phyloP scores from a whole-genome alignment of 1,139 yeast species.

The Geotrichum bryndzae region DNA sequence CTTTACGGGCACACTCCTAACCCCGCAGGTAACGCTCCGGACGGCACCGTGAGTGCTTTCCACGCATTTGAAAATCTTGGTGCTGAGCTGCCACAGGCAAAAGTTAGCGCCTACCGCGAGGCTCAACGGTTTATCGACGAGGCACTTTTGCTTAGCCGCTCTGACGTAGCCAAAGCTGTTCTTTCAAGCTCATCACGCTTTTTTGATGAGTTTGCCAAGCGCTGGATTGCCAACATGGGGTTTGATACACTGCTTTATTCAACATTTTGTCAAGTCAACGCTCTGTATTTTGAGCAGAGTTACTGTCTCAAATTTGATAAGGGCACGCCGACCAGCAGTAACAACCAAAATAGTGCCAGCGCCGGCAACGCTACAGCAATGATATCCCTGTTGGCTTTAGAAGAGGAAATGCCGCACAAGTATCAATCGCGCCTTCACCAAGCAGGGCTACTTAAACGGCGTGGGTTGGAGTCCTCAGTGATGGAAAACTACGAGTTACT shows the following conservation, averaged over 20 bases:
- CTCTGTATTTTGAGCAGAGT: slow-evolving; percentile 23
- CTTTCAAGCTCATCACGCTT: slow-evolving; percentile 23
- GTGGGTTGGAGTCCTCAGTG: background rate
- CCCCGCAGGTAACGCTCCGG: background rate
- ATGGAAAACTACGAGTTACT: background rate
- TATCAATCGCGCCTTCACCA: background rate
- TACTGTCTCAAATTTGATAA: slow-evolving; percentile 22
- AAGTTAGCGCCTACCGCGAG: slow-evolving; percentile 6
- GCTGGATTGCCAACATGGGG: slow-evolving; percentile 26
- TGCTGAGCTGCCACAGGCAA: background rate
- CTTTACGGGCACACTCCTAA: background rate
- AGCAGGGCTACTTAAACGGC: background rate
- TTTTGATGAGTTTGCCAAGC: slow-evolving; percentile 27
- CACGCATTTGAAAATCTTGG: background rate
- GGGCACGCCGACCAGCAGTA: background rate
- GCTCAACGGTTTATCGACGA: slow-evolving; percentile 22
- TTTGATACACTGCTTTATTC: slow-evolving; percentile 22
- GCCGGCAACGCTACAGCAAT: background rate
- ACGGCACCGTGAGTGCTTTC: background rate
- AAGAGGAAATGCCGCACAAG: background rate
- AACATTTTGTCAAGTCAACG: slow-evolving; percentile 26
- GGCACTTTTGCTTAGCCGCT: slow-evolving; percentile 19
- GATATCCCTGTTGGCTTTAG: background rate
- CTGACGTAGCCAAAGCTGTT: slow-evolving; percentile 26
- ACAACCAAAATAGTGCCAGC: background rate